Evolutionary conservation across 2,329 filamentous ascomycete genomes (phyloP), one percentile per base, ranked within the genome.

Genomic region (Calycina marina): DNA sequence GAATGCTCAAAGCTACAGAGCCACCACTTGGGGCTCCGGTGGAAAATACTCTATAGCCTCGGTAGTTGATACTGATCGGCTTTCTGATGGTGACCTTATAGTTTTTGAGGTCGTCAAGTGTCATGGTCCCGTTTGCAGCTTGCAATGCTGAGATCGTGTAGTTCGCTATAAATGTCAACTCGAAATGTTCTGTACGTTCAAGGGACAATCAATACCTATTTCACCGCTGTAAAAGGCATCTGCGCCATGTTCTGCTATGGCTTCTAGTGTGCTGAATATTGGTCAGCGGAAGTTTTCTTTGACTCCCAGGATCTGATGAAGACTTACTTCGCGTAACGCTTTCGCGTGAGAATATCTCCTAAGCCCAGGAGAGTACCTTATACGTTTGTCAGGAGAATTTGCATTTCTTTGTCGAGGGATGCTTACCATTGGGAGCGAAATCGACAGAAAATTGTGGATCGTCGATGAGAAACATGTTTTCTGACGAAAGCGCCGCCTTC

Each of bases 21-120:
- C 88, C 90, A 41, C 80, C 80, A 14, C 77, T 77, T 0, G 88
- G 88, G 0, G 83, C 76, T 16, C 75, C 73, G 16, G 74, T 69
- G 10, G 72, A 65, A 40, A 72, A 73, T 14, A 96, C 62, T 28
- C 68, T 75, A 55, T 76, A 80, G 28, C 74, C 78, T 8, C 77
- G 67, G 55, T 80, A 85, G 11, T 67, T 60, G 14, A 55, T 79
- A 42, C 63, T 65, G 4, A 79, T 62, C 3, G 78, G 65, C 11
- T 74, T 60, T 4, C 82, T 70, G 24, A 75, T 62, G 8, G 69
- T 62, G 12, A 80, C 61, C 1, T 66, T 62, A 59, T 94, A 82
- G 40, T 71, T 67, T 40, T 58, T 56, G 9, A 82, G 55, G 45
- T 82, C 77, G 2, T 66, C 60, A 3, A 77, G 42, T 0, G 73